Evolutionary conservation across 202 grass and related monocot species (phyloP), one percentile per base, ranked within the genome.

Genomic region (Bolboschoenoplectus hybrid): DNA sequence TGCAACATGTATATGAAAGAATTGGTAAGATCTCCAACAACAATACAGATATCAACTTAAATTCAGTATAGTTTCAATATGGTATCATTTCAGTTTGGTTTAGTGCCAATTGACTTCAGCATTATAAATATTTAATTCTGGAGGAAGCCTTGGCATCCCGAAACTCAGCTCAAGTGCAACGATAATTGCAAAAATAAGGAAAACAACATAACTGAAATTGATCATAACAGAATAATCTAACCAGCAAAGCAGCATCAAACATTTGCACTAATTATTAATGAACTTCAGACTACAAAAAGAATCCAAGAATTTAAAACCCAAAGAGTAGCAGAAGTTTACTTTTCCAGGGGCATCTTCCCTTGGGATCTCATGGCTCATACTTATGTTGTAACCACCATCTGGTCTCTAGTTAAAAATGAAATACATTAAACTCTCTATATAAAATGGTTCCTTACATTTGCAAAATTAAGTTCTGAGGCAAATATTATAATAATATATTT

Each of bases 361-460:
- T 34, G 58, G 85, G 50, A 93, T 80, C 12, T 89, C 88, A 88
- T 94, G 92, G 45, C 80, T 26, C 9, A 20, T 80, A 44, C 80
- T 89, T 82, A 95, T 85, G 58, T 47, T 88, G 75, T 97, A 97
- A 36, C 92, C 95, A 89, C 72, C 92, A 91, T 67, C 3, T 63
- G 95, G 95, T 65, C 91, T 92, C 95, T 97, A 86, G 20, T 88
- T 86, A 87, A 80, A 85, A 17, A 80, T 67, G 46, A 86, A 84
- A 68, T 1, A 69, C 57, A 85, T 87, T 84, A 91, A 66, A 49
- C 69, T 49, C 8, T 49, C 69, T 67, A 83, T 35, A 16, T 67
- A 91, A 69, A 63, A 36, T 38, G 8, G 12, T 81, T 68, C 47
- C 58, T 10, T 39, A 45, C 43, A 45, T 45, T 70, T 44, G 13